Evolutionary conservation across 805 yeast genomes (phyloP), one percentile per base, ranked within the genome.

Genomic region (Teunomyces tritomae): DNA sequence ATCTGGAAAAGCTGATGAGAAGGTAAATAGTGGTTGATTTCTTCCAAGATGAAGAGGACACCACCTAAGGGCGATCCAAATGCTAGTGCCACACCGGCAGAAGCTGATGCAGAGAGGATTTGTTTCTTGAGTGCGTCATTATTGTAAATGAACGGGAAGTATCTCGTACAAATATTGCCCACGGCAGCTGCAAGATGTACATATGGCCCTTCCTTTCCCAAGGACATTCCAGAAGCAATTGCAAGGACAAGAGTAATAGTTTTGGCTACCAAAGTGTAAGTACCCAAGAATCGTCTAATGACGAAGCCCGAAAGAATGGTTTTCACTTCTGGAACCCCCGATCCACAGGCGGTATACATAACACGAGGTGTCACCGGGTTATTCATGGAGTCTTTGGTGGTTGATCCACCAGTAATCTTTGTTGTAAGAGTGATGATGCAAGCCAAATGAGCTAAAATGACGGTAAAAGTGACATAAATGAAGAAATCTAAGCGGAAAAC

Each of bases 121-220:
- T 78, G 83, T 45, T 83, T 70, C 45, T 78, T 68, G 46, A 77
- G 69, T 24, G 78, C 61, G 36, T 79, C 84, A 53, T 79, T 80
- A 5, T 65, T 58, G 46, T 72, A 58, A 43, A 76, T 78, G 54
- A 68, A 71, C 0, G 72, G 65, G 53, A 78, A 79, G 32, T 68
- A 52, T 33, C 85, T 62, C 36, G 78, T 64, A n/a, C 72, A 56
- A 14, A 80, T 71, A 54, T 80, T 80, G 3, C 85, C 85, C 17
- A 78, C 80, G 52, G 81, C 77, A 2, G 84, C 69, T 0, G 84
- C 82, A 41, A 80, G 67, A 58, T 80, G 85, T 17, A 80, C 85
- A 55, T 73, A 80, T 0, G 85, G 85, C 3, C 85, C 85, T 49
- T 80, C 85, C 58, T 80, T 80, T 1, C 85, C 85, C 8, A 80